A percentile compares a stretch with the other conserved stretches of the same genome.
phyloP scores from a whole-genome alignment of 352 stramenopile species.

The Globisporangium middletonii region DNA sequence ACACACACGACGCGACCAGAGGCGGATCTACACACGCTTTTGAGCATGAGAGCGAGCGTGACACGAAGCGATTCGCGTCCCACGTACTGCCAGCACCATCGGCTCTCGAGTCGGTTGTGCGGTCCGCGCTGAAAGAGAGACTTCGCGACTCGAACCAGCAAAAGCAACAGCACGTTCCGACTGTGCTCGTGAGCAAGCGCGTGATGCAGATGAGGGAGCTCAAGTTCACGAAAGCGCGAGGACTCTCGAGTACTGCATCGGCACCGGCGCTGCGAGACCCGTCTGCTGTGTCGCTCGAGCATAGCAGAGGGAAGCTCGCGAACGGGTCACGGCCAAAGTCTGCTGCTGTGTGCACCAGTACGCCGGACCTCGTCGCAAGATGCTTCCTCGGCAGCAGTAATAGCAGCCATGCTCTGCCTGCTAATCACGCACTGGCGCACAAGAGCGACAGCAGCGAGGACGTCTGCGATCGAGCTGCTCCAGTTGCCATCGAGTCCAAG shows the following conservation, averaged over 20 bases:
- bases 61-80: neutral
- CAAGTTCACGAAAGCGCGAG: slow-evolving; percentile 22
- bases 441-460: neutral
- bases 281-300: neutral
- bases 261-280: slow-evolving; percentile 7
- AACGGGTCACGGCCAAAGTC: slow-evolving; percentile 29
- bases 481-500: neutral
- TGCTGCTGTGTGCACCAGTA: slow-evolving; percentile 40
- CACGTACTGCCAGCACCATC: neutral
- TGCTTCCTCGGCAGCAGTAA: slow-evolving; percentile 3
- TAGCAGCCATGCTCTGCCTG: neutral
- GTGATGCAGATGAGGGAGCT: slow-evolving; percentile 14
- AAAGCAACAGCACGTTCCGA: slow-evolving; percentile 15
- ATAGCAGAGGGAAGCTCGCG: neutral
- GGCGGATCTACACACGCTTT: neutral
- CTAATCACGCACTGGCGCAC: neutral
- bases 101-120: slow-evolving; percentile 15
- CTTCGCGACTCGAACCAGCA: slow-evolving; percentile 10
- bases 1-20: slow-evolving; percentile 1
- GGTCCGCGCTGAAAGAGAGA: slow-evolving; percentile 4
- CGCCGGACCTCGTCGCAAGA: slow-evolving; percentile 22
- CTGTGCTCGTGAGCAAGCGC: slow-evolving; percentile 36
- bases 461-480: too few species aligned
- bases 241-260: slow-evolving; percentile 12
- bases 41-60: neutral